Conservation (phyloP, 805 yeast genomes). For the Lachancea kluyveri region DNA sequence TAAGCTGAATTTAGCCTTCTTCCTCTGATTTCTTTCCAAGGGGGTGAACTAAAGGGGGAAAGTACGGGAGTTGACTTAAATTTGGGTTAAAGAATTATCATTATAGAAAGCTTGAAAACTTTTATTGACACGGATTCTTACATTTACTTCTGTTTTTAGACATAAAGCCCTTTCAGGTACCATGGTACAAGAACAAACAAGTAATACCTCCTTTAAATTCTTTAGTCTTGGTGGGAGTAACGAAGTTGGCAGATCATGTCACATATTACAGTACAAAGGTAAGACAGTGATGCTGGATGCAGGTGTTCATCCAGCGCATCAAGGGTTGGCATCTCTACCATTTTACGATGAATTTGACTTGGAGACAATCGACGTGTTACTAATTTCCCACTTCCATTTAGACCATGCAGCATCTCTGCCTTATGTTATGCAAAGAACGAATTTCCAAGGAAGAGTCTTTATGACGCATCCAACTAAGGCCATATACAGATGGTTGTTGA, state of each 20-base stretch:
- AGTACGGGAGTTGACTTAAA: too few species aligned
- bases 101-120: too few species aligned
- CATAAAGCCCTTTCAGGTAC: too few species aligned
- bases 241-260: slow-evolving; percentile 97
- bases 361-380: slow-evolving; percentile 74
- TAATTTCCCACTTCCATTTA: slow-evolving; percentile 92
- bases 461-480: slow-evolving; percentile 99
- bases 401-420: slow-evolving; percentile 99
- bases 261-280: slow-evolving; percentile 84
- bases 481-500: slow-evolving; percentile 88
- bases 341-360: slow-evolving; percentile 94
- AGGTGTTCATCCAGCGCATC: slow-evolving; percentile 93
- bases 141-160: too few species aligned
- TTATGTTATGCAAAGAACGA: slow-evolving; percentile 95
- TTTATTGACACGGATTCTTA: too few species aligned
- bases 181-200: slow-evolving; percentile 10
- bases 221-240: slow-evolving; percentile 96
- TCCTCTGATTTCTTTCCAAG: too few species aligned
- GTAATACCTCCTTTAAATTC: slow-evolving; percentile 48
- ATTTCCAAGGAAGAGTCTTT: slow-evolving; percentile 89
- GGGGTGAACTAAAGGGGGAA: too few species aligned
- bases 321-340: slow-evolving; percentile 87
- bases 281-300: slow-evolving; percentile 96
- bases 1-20: too few species aligned
- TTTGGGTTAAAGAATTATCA: too few species aligned